Conservation (phyloP, 202 grass and related monocot species). For the Digitaria exilis region DNA sequence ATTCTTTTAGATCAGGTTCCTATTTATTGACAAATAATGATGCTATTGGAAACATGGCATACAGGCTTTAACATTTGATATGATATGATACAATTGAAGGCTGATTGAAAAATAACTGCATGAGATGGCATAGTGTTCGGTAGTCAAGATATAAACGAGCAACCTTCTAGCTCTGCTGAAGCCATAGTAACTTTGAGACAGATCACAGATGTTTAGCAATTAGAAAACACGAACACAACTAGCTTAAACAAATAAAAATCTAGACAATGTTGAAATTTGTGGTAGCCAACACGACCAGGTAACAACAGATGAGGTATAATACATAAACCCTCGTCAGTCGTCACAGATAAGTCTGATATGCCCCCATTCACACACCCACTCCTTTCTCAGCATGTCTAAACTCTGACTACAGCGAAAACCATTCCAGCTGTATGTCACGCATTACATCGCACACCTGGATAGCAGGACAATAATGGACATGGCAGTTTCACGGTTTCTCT, state of each 20-base stretch:
- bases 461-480: constrained; percentile 9
- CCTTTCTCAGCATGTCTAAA: background rate
- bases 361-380: background rate
- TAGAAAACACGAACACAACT: constrained; percentile 5
- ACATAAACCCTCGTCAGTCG: background rate
- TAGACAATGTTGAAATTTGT: background rate
- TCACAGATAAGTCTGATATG: background rate
- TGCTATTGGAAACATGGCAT: constrained; percentile 14
- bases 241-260: background rate
- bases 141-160: background rate
- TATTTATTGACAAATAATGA: constrained; percentile 2
- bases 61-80: constrained; percentile 2
- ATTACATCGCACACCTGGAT: background rate
- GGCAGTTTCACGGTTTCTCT: background rate
- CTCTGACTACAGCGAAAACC: constrained; percentile 10
- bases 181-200: background rate
- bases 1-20: background rate
- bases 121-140: background rate
- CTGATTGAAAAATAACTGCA: background rate
- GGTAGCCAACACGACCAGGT: background rate
- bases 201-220: constrained; percentile 8
- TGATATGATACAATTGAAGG: background rate
- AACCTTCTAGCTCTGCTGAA: background rate
- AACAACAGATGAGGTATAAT: background rate
- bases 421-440: background rate